phyloP scores from a whole-genome alignment of 2,329 filamentous ascomycete genomes.

The Lachnum nothofagi region DNA sequence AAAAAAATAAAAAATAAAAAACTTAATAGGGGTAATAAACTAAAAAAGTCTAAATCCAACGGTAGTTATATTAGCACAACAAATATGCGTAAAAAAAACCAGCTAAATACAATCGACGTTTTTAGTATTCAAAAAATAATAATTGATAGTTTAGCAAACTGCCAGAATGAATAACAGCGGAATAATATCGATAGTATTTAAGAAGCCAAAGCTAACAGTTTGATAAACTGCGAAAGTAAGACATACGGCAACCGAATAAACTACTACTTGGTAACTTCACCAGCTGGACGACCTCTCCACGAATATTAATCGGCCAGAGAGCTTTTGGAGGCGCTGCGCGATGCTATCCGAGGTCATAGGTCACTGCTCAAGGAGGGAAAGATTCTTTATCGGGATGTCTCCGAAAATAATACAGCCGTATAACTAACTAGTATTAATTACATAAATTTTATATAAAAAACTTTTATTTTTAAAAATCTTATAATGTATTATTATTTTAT shows the following conservation, averaged over 20 bases:
- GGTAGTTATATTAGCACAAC: conserved; percentile 10
- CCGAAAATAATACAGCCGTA: too few species aligned
- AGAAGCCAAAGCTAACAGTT: conserved; percentile 15
- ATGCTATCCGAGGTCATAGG: too few species aligned
- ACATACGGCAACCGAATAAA: conserved; percentile 30
- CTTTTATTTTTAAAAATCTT: too few species aligned
- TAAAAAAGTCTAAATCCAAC: conserved; percentile 22
- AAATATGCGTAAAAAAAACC: conserved; percentile 16
- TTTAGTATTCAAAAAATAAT: conserved; percentile 24
- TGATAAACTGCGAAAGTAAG: conserved; percentile 13
- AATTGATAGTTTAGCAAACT: conserved; percentile 20
- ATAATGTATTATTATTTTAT: too few species aligned
- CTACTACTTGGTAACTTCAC: conserved; percentile 31
- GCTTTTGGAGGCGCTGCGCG: conserved; percentile 34
- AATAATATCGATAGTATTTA: conserved; percentile 20
- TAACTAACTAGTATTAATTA: too few species aligned
- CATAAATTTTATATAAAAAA: too few species aligned
- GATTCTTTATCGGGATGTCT: too few species aligned
- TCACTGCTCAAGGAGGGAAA: too few species aligned
- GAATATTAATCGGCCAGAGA: conserved; percentile 30
- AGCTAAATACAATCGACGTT: conserved; percentile 18
- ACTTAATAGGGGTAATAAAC: conserved; percentile 11
- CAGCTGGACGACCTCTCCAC: conserved; percentile 28
- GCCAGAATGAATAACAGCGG: conserved; percentile 18
- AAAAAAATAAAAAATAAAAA: conserved; percentile 20